Conservation (phyloP, 2,329 filamentous ascomycete genomes). For the Aspergillus vadensis region DNA sequence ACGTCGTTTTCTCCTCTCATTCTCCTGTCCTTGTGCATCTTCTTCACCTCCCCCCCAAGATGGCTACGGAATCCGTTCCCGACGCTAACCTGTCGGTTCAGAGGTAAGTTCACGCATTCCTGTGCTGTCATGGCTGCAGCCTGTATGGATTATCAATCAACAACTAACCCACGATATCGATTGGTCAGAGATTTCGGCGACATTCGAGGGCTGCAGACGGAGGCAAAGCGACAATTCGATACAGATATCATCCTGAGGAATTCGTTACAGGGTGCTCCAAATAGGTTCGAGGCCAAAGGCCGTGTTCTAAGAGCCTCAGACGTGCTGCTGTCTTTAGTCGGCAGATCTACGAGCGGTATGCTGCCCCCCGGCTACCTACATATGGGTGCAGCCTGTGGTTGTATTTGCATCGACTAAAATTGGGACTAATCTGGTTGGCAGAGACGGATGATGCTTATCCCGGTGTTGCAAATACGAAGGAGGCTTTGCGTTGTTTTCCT, state of each 20-base stretch:
- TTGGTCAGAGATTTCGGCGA: conserved; percentile 16
- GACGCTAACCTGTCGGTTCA: conserved; percentile 12
- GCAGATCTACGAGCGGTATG: conserved; percentile 23
- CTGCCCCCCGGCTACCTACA: conserved; percentile 8
- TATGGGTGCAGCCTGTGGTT: conserved; percentile 8
- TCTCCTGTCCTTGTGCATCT: neutral
- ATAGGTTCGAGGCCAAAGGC: conserved; percentile 18
- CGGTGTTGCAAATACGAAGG: conserved; percentile 29
- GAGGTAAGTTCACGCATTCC: conserved; percentile 15
- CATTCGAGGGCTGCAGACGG: conserved; percentile 7
- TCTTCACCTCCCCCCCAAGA: conserved; percentile 1
- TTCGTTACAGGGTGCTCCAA: conserved; percentile 16
- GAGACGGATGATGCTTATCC: conserved; percentile 16
- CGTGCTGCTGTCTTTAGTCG: conserved; percentile 24
- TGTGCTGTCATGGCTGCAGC: conserved; percentile 2
- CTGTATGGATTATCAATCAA: neutral
- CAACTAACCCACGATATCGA: conserved; percentile 6
- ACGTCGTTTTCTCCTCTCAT: conserved; percentile 1
- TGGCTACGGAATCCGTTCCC: conserved; percentile 16
- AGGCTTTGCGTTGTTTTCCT: conserved; percentile 31
- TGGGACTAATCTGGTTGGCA: conserved; percentile 1
- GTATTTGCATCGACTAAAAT: conserved; percentile 4
- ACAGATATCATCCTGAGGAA: conserved; percentile 22
- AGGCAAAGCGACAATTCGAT: conserved; percentile 21
- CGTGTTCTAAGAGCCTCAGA: conserved; percentile 27